Base-by-base conservation (phyloP, 129 eudicot genomes). In the Artemisia tridentata region DNA sequence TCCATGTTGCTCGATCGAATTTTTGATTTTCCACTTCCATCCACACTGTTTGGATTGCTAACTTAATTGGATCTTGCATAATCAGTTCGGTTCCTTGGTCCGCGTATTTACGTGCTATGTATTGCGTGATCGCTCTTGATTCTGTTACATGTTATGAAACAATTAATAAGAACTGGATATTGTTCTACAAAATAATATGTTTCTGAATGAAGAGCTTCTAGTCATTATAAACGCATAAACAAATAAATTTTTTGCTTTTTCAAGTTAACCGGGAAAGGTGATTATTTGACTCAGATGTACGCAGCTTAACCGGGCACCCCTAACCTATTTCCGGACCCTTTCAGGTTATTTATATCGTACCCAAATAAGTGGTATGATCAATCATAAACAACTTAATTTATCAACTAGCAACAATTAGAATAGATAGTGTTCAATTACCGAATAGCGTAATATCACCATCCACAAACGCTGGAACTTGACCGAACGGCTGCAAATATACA, bases 401-500 rank as follows among this genome's bases (percentile, higher is more conserved):
- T 27, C 31, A 27, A 25, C 45, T 31, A 25, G 51, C 52, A 60
- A 27, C 52, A 23, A 45, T 46, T 43, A 10, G 66, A 38, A 25
- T 38, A 31, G 48, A 64, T 47, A 25, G 38, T 1, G 45, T 27
- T 69, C 5, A 3, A 34, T 78, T 72, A 82, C 90, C 90, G 45
- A 85, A 85, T 19, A 85, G 83, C 19, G 75, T 76, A 4, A 82
- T 57, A 63, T 85, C 87, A 57, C 83, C 90, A 59, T 79, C 83
- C 69, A 75, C 87, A 34, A 85, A 73, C 49, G 72, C 91, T 9
- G 91, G 91, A 14, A 83, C 77, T 83, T 82, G 91, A 65, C 87
- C 90, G 72, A 85, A 85, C 31, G 90, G 90, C 90, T 85, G 77
- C 78, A 81, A 4, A 48, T 19, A 58, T 9, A 49, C 3, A 59